Base-by-base conservation (phyloP, 495 filamentous ascomycete genomes). In the Acidomyces sp. region DNA sequence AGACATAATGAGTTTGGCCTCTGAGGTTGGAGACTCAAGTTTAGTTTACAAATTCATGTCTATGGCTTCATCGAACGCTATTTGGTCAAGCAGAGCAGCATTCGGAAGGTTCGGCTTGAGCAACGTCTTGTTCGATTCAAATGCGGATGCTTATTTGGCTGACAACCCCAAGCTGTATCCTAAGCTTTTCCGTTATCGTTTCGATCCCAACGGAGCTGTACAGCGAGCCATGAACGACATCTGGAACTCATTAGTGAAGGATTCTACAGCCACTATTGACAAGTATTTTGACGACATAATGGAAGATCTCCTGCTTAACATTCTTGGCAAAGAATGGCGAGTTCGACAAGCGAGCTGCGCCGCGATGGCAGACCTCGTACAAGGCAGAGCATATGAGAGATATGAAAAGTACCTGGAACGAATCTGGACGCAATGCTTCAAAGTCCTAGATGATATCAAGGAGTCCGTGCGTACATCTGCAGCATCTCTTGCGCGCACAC, bases 41-140 rank as follows among this genome's bases (percentile, higher is more conserved):
- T 68, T 97, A 2, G 84, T 95, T 6, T 97, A 97, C 60, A 80
- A 85, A 41, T 94, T 96, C 58, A 97, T 97, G 90, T 84, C 85
- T 0, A 63, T 97, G 43, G 90, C 90, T 2, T 80, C 84, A 1
- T 90, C 93, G 48, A 92, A 93, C 40, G 84, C 87, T 0, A 83
- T 93, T 23, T 97, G 90, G 90, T 85, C 85, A 2, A 92, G 83
- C 16, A 75, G 90, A 17, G 88, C 90, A 2, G 87, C 90, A 1
- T 94, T 97, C 59, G 88, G 90, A 12, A 74, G 86, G 12, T 93
- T 95, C 48, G 90, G 90, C 1, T 71, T 97, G 40, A 88, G 82
- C 54, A 87, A 71, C 41, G 86, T 97, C 34, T 71, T 97, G 33
- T 90, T 85, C 11, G 82, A 88, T 40, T 83, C 85, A 0, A 83